These are phyloP conservation scores for Scleroderma citrinum DNA, from an alignment of 768 basidiomycete genomes.

Conservation along the genomic window DNA sequence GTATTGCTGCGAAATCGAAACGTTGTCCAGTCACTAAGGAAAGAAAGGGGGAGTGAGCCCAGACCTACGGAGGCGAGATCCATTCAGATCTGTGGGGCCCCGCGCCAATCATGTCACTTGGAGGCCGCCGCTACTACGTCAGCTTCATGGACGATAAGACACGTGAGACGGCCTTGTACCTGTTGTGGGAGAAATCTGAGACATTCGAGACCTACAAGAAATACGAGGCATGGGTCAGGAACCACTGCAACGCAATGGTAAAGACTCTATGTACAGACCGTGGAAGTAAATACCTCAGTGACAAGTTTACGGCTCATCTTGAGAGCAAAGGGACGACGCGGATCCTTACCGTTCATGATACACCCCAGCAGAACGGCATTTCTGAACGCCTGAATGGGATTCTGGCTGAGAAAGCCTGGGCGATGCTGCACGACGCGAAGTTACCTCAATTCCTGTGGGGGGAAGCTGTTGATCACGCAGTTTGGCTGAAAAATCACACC, in stretches of 20 bases:
- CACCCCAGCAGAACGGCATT: conserved; percentile 37
- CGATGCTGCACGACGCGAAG: conserved; percentile 23
- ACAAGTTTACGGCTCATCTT: conserved; percentile 17
- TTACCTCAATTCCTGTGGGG: no score
- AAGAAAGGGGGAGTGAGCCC: no score
- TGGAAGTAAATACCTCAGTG: conserved; percentile 25
- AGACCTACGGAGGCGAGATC: no score
- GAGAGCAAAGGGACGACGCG: conserved; percentile 13
- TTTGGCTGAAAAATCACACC: conserved; percentile 24
- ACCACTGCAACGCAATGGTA: conserved; percentile 1
- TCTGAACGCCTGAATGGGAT: conserved; percentile 32
- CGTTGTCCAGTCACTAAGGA: no score
- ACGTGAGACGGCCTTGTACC: neutral
- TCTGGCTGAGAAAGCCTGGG: conserved; percentile 24
- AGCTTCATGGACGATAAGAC: conserved; percentile 20
- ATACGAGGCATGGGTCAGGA: no score
- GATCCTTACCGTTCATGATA: conserved; percentile 20
- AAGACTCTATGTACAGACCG: conserved; percentile 13
- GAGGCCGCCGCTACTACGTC: conserved; percentile 10
- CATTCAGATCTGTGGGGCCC: no score
- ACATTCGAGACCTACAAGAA: no score
- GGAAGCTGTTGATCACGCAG: conserved; percentile 18
- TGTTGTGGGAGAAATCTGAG: neutral
- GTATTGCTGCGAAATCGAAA: no score
- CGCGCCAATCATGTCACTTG: no score